A percentile compares a stretch with the other conserved stretches of the same genome.
These are phyloP conservation scores for Gossypium trilobum DNA, from an alignment of 441 rosid genomes.

Conservation along the genomic window DNA sequence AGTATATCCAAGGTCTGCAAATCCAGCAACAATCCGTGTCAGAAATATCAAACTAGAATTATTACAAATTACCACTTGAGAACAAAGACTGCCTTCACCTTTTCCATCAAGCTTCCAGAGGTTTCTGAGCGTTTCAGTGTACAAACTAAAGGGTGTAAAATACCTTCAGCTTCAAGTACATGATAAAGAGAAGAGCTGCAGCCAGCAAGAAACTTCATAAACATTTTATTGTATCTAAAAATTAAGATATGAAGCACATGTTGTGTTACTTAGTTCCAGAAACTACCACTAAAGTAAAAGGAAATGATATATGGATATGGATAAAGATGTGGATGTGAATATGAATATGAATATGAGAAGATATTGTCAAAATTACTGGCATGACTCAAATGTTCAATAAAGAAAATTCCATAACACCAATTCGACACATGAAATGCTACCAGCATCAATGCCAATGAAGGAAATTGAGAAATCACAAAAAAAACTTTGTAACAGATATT, in stretches of 20 bases:
- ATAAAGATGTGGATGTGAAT: no score
- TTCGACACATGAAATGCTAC: background rate
- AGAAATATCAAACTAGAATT: conserved; percentile 11
- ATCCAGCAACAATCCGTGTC: conserved; percentile 16
- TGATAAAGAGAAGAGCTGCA: conserved; percentile 57
- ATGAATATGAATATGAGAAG: background rate
- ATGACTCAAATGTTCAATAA: background rate
- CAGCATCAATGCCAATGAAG: background rate
- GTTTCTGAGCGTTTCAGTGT: conserved; percentile 40
- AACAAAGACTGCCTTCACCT: conserved; percentile 35
- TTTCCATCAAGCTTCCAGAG: conserved; percentile 40
- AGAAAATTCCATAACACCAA: conserved; percentile 1
- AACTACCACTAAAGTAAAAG: background rate
- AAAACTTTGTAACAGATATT: background rate
- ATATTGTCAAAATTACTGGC: background rate
- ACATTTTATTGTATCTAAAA: background rate
- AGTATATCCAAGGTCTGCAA: conserved; percentile 62
- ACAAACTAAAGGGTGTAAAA: conserved; percentile 37
- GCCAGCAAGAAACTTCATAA: conserved; percentile 21
- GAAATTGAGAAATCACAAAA: background rate
- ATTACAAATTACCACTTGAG: background rate
- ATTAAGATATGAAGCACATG: background rate
- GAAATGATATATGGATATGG: background rate
- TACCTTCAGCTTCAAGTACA: conserved; percentile 63
- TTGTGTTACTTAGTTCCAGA: background rate